Percentiles rank a stretch among this genome's conserved stretches.
phyloP scores from a whole-genome alignment of 192 early-diverging fungal genomes.

The Coemansia sp. region DNA sequence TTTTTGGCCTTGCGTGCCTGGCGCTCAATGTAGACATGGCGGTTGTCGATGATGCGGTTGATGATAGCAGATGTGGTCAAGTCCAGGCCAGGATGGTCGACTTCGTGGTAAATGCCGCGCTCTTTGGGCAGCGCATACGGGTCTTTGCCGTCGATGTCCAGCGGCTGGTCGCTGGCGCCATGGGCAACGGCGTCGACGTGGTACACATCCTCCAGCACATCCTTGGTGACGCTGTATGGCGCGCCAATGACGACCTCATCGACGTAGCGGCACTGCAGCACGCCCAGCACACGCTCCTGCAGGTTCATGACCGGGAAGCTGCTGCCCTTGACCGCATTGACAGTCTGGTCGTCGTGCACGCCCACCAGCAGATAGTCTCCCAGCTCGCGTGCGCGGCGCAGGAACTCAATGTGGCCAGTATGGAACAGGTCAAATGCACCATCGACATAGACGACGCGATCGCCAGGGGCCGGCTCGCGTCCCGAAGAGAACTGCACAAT shows the following conservation, averaged over 20 bases:
- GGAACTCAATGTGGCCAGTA: conserved; percentile 92
- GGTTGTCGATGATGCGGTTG: conserved; percentile 83
- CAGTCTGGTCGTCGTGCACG: conserved; percentile 88
- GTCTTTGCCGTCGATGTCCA: conserved; percentile 74
- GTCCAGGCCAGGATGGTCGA: conserved; percentile 72
- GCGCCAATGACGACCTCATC: conserved; percentile 94
- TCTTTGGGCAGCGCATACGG: conserved; percentile 85
- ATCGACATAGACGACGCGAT: conserved; percentile 91
- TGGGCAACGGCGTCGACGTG: conserved; percentile 81
- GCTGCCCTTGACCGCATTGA: conserved; percentile 82
- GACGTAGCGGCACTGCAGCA: conserved; percentile 89
- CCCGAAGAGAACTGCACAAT: conserved; percentile 91
- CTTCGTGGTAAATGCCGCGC: conserved; percentile 74
- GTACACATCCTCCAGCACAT: conserved; percentile 83
- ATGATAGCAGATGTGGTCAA: conserved; percentile 88
- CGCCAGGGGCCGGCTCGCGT: conserved; percentile 69
- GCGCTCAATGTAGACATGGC: conserved; percentile 75
- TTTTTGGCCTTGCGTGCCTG: conserved; percentile 75
- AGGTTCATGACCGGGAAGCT: conserved; percentile 96
- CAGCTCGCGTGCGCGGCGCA: conserved; percentile 77
- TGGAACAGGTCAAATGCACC: conserved; percentile 98
- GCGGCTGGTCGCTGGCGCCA: conserved; percentile 64
- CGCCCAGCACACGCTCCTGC: conserved; percentile 90
- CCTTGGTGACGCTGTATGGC: conserved; percentile 83
- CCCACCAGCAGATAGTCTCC: conserved; percentile 94